A percentile compares a stretch with the other conserved stretches of the same genome.
These are phyloP conservation scores for Hyphopichia pseudoburtonii DNA, from an alignment of 1,139 yeast species.

Conservation along the genomic window DNA sequence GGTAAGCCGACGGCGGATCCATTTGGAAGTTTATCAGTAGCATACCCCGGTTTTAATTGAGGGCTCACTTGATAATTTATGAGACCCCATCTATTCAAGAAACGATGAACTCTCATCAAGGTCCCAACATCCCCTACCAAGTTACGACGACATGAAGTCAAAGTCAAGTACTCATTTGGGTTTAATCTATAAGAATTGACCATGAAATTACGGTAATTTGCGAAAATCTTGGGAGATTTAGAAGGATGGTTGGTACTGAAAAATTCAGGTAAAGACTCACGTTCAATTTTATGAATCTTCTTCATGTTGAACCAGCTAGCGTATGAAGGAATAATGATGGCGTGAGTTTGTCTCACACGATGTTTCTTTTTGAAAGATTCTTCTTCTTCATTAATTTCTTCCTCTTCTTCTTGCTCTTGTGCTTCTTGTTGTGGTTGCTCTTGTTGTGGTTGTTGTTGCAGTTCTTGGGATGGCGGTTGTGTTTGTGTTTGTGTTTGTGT, in stretches of 20 bases:
- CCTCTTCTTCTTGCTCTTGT: constrained; percentile 32
- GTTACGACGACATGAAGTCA: constrained; percentile 92
- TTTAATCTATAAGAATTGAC: constrained; percentile 87
- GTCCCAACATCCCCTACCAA: constrained; percentile 96
- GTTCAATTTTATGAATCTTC: constrained; percentile 62
- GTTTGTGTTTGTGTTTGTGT: too few relatives aligned
- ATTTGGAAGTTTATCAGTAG: constrained; percentile 57
- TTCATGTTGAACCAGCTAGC: constrained; percentile 86
- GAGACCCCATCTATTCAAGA: constrained; percentile 93
- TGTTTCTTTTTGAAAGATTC: constrained; percentile 24
- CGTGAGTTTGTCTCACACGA: constrained; percentile 66
- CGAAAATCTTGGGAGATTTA: constrained; percentile 86
- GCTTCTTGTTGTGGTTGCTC: constrained; percentile 16
- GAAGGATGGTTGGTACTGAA: constrained; percentile 73
- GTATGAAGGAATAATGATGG: constrained; percentile 90
- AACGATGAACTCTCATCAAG: constrained; percentile 83
- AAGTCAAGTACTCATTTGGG: constrained; percentile 89
- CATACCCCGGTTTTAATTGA: constrained; percentile 61
- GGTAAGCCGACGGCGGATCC: constrained; percentile 53
- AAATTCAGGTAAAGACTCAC: constrained; percentile 86
- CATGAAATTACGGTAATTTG: constrained; percentile 91
- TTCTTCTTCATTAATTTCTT: constrained; percentile 43
- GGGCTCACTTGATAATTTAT: constrained; percentile 90
- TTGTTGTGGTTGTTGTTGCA: too few relatives aligned
- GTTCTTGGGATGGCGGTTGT: too few relatives aligned